These are phyloP conservation scores for Dryas alaskensis DNA, from an alignment of 306 rosid species.

Conservation along the genomic window DNA sequence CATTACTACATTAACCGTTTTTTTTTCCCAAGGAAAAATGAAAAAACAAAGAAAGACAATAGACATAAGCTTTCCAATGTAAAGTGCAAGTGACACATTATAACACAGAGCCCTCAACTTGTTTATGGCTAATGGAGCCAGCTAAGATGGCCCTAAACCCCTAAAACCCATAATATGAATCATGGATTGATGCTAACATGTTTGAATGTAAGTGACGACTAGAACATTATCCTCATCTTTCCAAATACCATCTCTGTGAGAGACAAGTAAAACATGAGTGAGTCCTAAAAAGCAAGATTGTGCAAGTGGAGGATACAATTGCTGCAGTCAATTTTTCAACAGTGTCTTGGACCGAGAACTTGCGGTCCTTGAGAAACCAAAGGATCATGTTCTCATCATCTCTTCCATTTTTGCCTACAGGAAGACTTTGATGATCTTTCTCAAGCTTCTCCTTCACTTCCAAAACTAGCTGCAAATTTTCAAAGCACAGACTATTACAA, in stretches of 20 bases:
- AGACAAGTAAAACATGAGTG: background rate
- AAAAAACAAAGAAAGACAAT: background rate
- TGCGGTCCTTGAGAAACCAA: constrained; percentile 92
- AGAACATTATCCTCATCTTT: background rate
- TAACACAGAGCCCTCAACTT: background rate
- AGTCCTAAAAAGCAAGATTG: background rate
- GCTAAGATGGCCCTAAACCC: background rate
- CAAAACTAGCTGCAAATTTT: constrained; percentile 60
- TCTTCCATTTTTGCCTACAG: constrained; percentile 81
- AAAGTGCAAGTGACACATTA: constrained; percentile 9
- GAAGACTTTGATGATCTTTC: constrained; percentile 55
- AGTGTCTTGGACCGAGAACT: constrained; percentile 62
- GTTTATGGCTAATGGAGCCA: background rate
- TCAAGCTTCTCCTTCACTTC: constrained; percentile 83
- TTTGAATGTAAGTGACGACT: background rate
- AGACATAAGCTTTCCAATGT: background rate
- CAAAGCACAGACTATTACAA: background rate
- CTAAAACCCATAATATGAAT: background rate
- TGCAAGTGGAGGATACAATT: constrained; percentile 60
- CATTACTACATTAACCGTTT: background rate
- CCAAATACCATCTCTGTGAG: background rate
- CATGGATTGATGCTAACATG: background rate
- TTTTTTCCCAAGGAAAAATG: background rate
- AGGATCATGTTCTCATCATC: constrained; percentile 96
- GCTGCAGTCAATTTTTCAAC: constrained; percentile 69